Evolutionary conservation across 495 filamentous ascomycete species (phyloP), one percentile per base, ranked within the genome.

Genomic region (Hypoxylon trugodes): DNA sequence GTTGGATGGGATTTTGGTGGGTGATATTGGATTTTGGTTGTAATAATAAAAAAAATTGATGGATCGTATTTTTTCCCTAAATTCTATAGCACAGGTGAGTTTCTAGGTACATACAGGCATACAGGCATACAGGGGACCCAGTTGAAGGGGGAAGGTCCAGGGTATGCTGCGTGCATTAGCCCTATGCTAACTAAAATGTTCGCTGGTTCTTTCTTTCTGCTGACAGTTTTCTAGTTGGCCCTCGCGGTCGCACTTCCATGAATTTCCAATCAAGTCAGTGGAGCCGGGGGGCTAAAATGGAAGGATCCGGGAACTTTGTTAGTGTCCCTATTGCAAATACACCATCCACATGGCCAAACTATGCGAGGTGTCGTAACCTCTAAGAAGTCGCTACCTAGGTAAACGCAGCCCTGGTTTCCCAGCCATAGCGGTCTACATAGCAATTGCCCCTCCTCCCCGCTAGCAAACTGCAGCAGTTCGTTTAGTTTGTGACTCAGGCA

Each of bases 191-290:
- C 15, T 6, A n/a, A 19, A 21, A 48, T 41, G 49, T 55, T 30
- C 55, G 33, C 40, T 43, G 55, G 49, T 24, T 52, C 55, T 53
- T 55, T 47, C 36, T 48, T 50, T 18, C 12, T 49, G 49, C 35
- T 62, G 35, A 50, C 51, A 49, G 15, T 36, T 53, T n/a, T 36
- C 53, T 1, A 33, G 37, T 38, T 45, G 32, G 55, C 4, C 28
- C 22, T 66, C 51, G 48, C 50, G 49, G 63, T 66, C 61, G 41
- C 57, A 66, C 58, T 66, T 66, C 63, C 38, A 58, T 43, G 43
- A 12, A 66, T 42, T 66, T 66, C 63, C 51, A 66, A 66, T 61
- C 32, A 47, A 58, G 25, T 41, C 57, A 61, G 57, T 66, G 63
- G 62, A 58, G 21, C 16, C 53, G 43, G 60, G 52, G 51, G 51